Evolutionary conservation across 2,329 filamentous ascomycete species (phyloP).

Genomic region (Colletotrichum theobromicola): DNA sequence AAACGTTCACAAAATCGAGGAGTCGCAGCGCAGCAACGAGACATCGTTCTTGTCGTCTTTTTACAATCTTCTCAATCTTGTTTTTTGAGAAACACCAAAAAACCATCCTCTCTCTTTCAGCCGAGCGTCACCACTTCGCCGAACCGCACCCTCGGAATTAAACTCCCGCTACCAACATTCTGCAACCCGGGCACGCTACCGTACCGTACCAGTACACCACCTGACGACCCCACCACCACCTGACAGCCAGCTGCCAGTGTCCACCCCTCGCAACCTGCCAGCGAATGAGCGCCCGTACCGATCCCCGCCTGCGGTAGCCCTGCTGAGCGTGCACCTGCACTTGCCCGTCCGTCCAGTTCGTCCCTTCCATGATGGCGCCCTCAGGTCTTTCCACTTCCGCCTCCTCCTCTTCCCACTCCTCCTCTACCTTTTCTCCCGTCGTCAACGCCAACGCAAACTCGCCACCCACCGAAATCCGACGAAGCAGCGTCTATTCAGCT

Average conservation of each 20-base stretch:
- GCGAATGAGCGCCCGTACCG: slow-evolving; percentile 13
- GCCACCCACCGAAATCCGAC: slow-evolving; percentile 6
- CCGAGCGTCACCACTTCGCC: slow-evolving; percentile 14
- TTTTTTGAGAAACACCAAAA: background rate
- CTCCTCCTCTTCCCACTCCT: slow-evolving; percentile 9
- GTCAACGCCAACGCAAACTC: background rate
- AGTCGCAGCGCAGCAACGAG: background rate
- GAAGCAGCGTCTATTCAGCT: background rate
- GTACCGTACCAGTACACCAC: background rate
- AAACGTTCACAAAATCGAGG: background rate
- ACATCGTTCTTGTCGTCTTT: background rate
- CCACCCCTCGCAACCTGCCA: background rate
- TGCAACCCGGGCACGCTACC: background rate
- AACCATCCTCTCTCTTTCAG: background rate
- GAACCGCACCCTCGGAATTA: slow-evolving; percentile 19
- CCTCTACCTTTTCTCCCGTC: slow-evolving; percentile 7
- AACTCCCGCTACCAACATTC: slow-evolving; percentile 5
- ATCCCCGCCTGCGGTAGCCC: slow-evolving; percentile 15
- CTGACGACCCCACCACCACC: background rate
- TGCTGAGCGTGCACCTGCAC: background rate
- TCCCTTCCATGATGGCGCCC: slow-evolving; percentile 21
- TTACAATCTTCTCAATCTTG: background rate
- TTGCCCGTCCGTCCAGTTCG: background rate
- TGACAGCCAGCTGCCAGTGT: background rate
- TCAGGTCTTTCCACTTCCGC: slow-evolving; percentile 14